These are phyloP conservation scores for Celoporthe dispersa DNA, from an alignment of 2,329 filamentous ascomycete genomes.

Conservation along the genomic window DNA sequence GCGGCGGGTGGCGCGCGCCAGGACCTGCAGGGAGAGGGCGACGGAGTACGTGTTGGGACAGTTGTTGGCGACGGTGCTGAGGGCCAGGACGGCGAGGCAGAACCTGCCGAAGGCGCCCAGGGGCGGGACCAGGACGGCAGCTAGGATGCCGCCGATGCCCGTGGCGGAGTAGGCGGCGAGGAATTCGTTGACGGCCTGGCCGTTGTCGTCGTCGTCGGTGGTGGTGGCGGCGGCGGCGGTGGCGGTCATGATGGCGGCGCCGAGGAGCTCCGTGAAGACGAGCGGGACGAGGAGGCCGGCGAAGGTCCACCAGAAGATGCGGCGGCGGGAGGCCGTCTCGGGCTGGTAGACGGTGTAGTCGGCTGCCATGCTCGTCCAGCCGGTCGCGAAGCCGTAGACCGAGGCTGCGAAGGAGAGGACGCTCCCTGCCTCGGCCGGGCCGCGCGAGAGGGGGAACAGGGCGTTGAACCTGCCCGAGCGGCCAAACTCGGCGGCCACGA, in stretches of 20 bases:
- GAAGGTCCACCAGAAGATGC: constrained; percentile 73
- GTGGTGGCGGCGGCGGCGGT: constrained; percentile 63
- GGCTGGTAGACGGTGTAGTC: constrained; percentile 85
- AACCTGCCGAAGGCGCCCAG: constrained; percentile 74
- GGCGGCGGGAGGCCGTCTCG: constrained; percentile 57
- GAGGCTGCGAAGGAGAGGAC: constrained; percentile 69
- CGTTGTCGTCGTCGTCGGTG: too few species aligned
- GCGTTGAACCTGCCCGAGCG: constrained; percentile 68
- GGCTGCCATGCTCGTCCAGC: constrained; percentile 76
- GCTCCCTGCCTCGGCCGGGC: constrained; percentile 62
- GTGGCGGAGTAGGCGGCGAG: constrained; percentile 42
- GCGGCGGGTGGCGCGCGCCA: constrained; percentile 60
- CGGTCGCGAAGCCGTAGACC: constrained; percentile 70
- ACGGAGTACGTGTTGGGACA: constrained; percentile 75
- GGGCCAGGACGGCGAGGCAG: constrained; percentile 68
- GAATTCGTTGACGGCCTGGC: constrained; percentile 54
- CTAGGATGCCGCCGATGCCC: constrained; percentile 69
- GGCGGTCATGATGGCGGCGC: constrained; percentile 71
- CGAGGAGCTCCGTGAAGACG: constrained; percentile 75
- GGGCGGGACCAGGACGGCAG: constrained; percentile 64
- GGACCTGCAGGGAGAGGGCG: constrained; percentile 68
- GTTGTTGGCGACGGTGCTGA: constrained; percentile 73
- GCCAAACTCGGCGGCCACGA: constrained; percentile 70
- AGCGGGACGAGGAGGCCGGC: constrained; percentile 72
- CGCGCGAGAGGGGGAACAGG: constrained; percentile 58